A percentile compares a stretch with the other conserved stretches of the same genome.
Conservation (phyloP, 257 asterid species). For the Craterostigma plantagineum region DNA sequence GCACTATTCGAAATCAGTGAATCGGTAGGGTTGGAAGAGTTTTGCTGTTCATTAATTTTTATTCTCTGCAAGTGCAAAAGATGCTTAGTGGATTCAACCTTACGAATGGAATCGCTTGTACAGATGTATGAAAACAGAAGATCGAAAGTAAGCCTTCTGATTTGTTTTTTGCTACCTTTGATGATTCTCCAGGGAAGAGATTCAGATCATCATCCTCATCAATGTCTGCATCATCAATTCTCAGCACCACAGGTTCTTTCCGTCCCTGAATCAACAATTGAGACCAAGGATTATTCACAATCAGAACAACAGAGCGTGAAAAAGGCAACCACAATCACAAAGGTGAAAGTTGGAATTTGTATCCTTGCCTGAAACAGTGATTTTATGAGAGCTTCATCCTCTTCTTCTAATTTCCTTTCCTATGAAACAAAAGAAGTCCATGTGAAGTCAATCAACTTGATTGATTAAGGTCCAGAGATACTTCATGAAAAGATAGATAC, state of each 20-base stretch:
- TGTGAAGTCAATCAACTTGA: neutral
- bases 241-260: constrained; percentile 14
- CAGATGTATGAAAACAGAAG: too few species aligned
- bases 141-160: too few species aligned
- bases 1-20: neutral
- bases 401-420: constrained; percentile 26
- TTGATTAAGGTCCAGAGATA: too few species aligned
- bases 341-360: neutral
- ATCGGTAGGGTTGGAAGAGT: neutral
- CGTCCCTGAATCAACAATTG: constrained; percentile 13
- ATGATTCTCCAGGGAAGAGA: constrained; percentile 5
- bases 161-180: constrained; percentile 9
- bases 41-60: neutral
- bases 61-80: neutral
- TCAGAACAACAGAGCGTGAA: neutral
- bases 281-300: neutral
- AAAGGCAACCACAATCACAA: neutral
- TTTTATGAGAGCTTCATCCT: constrained; percentile 37
- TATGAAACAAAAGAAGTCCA: constrained; percentile 6
- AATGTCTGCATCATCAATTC: constrained; percentile 26
- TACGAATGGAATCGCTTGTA: neutral
- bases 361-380: constrained; percentile 19
- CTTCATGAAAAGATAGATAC: too few species aligned
- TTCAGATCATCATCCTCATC: constrained; percentile 15
- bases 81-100: neutral